Conservation (phyloP, 352 stramenopile genomes). For the Phytophthora boehmeriae region DNA sequence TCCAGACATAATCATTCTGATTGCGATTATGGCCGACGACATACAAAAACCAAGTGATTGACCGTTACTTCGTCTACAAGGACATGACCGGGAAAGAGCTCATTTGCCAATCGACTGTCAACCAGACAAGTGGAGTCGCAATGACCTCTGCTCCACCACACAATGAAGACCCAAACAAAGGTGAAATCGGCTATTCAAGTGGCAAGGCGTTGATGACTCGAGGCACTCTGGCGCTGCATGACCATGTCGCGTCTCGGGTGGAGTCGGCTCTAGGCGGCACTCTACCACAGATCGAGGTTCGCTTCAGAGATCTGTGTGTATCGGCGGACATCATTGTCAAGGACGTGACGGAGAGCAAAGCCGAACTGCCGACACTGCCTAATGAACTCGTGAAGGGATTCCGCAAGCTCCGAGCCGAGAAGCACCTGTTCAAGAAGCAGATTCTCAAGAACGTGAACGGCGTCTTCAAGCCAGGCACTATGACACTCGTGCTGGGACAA, state of each 20-base stretch:
- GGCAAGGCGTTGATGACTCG: conserved; percentile 25
- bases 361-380: conserved; percentile 37
- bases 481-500: conserved; percentile 12
- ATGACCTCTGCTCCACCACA: conserved; percentile 3
- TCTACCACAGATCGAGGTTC: conserved; percentile 46
- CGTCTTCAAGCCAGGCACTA: conserved; percentile 9
- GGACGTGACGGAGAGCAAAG: conserved; percentile 12
- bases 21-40: conserved; percentile 6
- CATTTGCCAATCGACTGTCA: conserved; percentile 17
- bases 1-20: conserved; percentile 6
- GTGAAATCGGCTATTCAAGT: conserved; percentile 18
- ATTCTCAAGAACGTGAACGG: conserved; percentile 15
- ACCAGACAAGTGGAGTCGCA: neutral
- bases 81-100: conserved; percentile 5
- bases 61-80: conserved; percentile 6
- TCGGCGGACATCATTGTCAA: conserved; percentile 35
- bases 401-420: conserved; percentile 27
- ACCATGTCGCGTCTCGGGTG: conserved; percentile 28
- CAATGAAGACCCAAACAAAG: conserved; percentile 11
- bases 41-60: conserved; percentile 24
- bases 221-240: conserved; percentile 36
- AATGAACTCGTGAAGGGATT: conserved; percentile 39
- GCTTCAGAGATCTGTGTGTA: conserved; percentile 43
- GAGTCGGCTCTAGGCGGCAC: conserved; percentile 32
- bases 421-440: conserved; percentile 30